These are phyloP conservation scores for Aureobasidium sp. DNA, from an alignment of 2,329 filamentous ascomycete genomes.

Conservation along the genomic window DNA sequence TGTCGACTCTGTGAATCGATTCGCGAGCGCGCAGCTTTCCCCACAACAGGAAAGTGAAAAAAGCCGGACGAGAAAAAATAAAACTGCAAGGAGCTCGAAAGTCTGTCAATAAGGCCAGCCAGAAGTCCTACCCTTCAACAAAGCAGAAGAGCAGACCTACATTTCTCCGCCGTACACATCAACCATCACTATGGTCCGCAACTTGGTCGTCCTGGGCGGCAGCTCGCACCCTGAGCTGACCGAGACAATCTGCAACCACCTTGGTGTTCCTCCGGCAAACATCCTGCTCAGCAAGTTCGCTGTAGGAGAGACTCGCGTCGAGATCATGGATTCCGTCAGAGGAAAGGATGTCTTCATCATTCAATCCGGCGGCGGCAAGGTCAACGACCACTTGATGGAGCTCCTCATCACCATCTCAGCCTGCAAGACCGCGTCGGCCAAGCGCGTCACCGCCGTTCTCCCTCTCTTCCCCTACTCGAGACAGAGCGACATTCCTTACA, in stretches of 20 bases:
- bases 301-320: conserved; percentile 87
- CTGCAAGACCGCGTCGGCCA: conserved; percentile 89
- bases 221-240: conserved; percentile 86
- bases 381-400: conserved; percentile 96
- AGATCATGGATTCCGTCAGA: conserved; percentile 92
- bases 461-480: conserved; percentile 95
- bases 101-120: not conserved
- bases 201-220: conserved; percentile 88
- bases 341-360: conserved; percentile 99
- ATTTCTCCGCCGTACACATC: not conserved
- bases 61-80: not conserved
- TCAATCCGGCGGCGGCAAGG: conserved; percentile 82
- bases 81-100: not conserved
- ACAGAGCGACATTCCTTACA: conserved; percentile 94
- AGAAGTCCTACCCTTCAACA: not conserved
- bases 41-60: not conserved
- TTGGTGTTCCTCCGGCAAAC: conserved; percentile 78
- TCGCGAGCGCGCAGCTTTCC: not conserved
- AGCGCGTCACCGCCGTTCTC: conserved; percentile 85
- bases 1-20: not conserved
- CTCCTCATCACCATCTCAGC: conserved; percentile 98
- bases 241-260: conserved; percentile 77
- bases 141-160: not conserved
- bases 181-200: conserved; percentile 66
- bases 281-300: conserved; percentile 87